Conservation (phyloP, 371 early-diverging fungal species). For the Entomophthora muscae region DNA sequence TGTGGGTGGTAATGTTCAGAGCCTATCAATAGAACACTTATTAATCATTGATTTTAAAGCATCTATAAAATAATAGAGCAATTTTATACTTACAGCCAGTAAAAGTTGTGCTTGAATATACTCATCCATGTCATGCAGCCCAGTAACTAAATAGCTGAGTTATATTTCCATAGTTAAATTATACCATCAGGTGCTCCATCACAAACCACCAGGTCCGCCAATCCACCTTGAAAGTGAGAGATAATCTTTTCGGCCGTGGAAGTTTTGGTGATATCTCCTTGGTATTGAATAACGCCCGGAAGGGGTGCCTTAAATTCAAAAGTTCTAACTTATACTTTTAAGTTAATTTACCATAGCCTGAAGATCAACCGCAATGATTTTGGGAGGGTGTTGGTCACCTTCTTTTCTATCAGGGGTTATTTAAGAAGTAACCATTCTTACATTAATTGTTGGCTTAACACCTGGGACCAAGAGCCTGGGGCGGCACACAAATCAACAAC, state of each 20-base stretch:
- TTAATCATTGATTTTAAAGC: background rate
- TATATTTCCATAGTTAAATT: no score
- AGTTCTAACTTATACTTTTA: background rate
- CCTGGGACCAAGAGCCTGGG: conserved; percentile 99
- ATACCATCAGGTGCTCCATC: conserved; percentile 97
- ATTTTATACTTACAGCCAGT: conserved; percentile 56
- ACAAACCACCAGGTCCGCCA: conserved; percentile 91
- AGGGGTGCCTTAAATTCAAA: conserved; percentile 53
- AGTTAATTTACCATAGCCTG: conserved; percentile 72
- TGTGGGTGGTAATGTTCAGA: conserved; percentile 83
- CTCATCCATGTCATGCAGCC: conserved; percentile 97
- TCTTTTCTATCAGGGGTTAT: conserved; percentile 23
- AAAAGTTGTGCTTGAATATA: conserved; percentile 94
- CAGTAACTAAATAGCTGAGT: conserved; percentile 69
- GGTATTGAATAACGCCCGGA: conserved; percentile 80
- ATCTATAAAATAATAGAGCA: no score
- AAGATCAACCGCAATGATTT: conserved; percentile 95
- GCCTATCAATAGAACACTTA: conserved; percentile 45
- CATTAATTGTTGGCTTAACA: conserved; percentile 57
- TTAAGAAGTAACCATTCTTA: conserved; percentile 8
- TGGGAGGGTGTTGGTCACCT: conserved; percentile 35
- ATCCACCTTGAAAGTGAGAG: conserved; percentile 64
- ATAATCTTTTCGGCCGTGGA: conserved; percentile 83
- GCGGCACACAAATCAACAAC: conserved; percentile 98
- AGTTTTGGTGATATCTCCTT: conserved; percentile 97